A percentile compares a stretch with the other conserved stretches of the same genome.
These are phyloP conservation scores for Phytophthora brassicae DNA, from an alignment of 352 stramenopile species.

Conservation along the genomic window DNA sequence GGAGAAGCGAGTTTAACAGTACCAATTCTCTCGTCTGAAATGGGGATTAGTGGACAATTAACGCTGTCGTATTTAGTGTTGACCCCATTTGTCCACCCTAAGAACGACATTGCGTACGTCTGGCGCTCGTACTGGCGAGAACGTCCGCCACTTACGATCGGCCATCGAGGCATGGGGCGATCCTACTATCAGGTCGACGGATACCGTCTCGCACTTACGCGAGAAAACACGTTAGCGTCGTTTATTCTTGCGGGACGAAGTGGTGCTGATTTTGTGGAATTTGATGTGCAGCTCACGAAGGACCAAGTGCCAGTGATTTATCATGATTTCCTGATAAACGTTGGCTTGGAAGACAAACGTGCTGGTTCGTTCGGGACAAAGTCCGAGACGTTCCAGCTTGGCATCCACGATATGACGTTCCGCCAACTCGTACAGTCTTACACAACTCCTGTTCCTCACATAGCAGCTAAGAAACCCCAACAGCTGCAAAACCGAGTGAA, in stretches of 20 bases:
- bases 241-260: slow-evolving; percentile 68
- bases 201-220: slow-evolving; percentile 58
- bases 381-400: slow-evolving; percentile 61
- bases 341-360: slow-evolving; percentile 60
- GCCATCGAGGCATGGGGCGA: slow-evolving; percentile 77
- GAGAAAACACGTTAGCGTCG: slow-evolving; percentile 78
- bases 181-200: slow-evolving; percentile 71
- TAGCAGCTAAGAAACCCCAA: slow-evolving; percentile 32
- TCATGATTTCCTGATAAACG: slow-evolving; percentile 75
- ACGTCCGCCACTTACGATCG: slow-evolving; percentile 53
- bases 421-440: slow-evolving; percentile 58
- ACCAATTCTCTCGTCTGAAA: slow-evolving; percentile 40
- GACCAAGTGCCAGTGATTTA: slow-evolving; percentile 77
- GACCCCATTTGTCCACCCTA: slow-evolving; percentile 50
- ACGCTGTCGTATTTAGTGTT: slow-evolving; percentile 56
- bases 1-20: slow-evolving; percentile 57
- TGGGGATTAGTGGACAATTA: slow-evolving; percentile 47
- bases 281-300: slow-evolving; percentile 84
- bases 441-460: slow-evolving; percentile 42
- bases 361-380: slow-evolving; percentile 46
- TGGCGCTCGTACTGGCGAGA: slow-evolving; percentile 75
- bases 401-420: slow-evolving; percentile 69
- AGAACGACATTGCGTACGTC: slow-evolving; percentile 56
- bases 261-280: slow-evolving; percentile 82
- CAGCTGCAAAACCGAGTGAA: slow-evolving; percentile 53